These are phyloP conservation scores for Cystobasidium pallidum DNA, from an alignment of 1,284 basidiomycete species.

Conservation along the genomic window DNA sequence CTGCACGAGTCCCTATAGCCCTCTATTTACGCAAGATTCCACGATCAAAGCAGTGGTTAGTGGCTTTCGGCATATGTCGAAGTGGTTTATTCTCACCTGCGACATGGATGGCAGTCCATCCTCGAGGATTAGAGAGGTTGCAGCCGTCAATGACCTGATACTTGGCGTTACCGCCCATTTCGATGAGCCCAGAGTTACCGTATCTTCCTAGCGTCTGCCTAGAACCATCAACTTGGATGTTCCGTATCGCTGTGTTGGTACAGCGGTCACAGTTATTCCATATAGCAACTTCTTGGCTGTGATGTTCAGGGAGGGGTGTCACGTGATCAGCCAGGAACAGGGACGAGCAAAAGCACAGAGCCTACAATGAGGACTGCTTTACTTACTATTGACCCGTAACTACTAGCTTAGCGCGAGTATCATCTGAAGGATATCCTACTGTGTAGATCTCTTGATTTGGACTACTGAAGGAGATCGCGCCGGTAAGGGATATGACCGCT, in stretches of 20 bases:
- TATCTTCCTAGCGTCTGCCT: constrained; percentile 54
- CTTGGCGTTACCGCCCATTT: constrained; percentile 56
- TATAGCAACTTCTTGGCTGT: constrained; percentile 51
- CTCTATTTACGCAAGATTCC: constrained; percentile 31
- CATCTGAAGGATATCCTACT: constrained; percentile 58
- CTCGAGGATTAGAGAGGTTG: constrained; percentile 51
- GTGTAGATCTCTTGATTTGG: constrained; percentile 61
- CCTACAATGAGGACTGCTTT: not conserved
- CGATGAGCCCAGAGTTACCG: constrained; percentile 55
- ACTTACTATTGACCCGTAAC: constrained; percentile 54
- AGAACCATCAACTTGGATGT: constrained; percentile 57
- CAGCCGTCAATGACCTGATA: constrained; percentile 49
- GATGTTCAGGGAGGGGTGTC: not conserved
- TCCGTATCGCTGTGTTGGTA: constrained; percentile 46
- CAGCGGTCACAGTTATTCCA: constrained; percentile 51
- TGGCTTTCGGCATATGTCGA: not conserved
- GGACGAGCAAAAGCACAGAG: not conserved
- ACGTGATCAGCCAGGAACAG: constrained; percentile 6
- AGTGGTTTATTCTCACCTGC: constrained; percentile 44
- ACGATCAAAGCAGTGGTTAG: not conserved
- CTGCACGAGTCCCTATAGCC: constrained; percentile 46
- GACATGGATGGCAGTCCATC: constrained; percentile 50
- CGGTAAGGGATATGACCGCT: constrained; percentile 56
- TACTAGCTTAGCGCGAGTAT: constrained; percentile 57
- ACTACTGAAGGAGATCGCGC: constrained; percentile 59